phyloP scores from a whole-genome alignment of 31 red algal genomes.

The Asparagopsis taxiformis region DNA sequence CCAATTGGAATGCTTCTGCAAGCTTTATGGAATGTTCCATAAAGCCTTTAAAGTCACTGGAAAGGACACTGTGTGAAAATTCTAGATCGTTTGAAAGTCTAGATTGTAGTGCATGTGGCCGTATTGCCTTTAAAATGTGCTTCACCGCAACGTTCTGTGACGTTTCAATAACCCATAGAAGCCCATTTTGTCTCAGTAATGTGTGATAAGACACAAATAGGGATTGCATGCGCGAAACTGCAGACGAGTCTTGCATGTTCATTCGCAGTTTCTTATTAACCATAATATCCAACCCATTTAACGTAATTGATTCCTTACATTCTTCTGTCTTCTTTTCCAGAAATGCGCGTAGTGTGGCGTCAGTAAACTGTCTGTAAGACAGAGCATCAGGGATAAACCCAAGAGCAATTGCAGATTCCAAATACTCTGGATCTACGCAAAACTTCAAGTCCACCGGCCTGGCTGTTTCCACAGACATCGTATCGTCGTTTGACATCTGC shows the following conservation, averaged over 20 bases:
- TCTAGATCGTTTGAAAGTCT: not conserved
- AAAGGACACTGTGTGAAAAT: conserved; percentile 7
- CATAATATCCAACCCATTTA: conserved; percentile 9
- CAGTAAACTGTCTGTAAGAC: not conserved
- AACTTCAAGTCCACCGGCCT: conserved; percentile 5
- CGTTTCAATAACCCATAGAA: conserved; percentile 1
- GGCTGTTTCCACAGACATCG: not conserved
- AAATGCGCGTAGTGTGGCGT: conserved; percentile 5
- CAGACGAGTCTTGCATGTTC: not conserved
- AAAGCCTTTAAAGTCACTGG: conserved; percentile 30
- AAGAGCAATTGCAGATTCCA: conserved; percentile 12
- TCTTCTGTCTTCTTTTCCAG: conserved; percentile 23
- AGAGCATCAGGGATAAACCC: not conserved
- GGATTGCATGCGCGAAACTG: conserved; percentile 12
- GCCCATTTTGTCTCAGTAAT: not conserved
- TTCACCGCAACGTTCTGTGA: not conserved
- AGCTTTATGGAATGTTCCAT: conserved; percentile 36
- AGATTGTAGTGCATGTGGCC: not conserved
- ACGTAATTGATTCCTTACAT: conserved; percentile 13
- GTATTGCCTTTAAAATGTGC: conserved; percentile 9
- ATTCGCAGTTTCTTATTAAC: conserved; percentile 9
- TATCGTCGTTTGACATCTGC: not conserved
- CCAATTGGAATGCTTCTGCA: conserved; percentile 24
- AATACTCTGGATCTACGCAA: conserved; percentile 11
- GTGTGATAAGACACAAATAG: conserved; percentile 9